These are phyloP conservation scores for Myxozyma udenii DNA, from an alignment of 805 yeast species.

Conservation along the genomic window DNA sequence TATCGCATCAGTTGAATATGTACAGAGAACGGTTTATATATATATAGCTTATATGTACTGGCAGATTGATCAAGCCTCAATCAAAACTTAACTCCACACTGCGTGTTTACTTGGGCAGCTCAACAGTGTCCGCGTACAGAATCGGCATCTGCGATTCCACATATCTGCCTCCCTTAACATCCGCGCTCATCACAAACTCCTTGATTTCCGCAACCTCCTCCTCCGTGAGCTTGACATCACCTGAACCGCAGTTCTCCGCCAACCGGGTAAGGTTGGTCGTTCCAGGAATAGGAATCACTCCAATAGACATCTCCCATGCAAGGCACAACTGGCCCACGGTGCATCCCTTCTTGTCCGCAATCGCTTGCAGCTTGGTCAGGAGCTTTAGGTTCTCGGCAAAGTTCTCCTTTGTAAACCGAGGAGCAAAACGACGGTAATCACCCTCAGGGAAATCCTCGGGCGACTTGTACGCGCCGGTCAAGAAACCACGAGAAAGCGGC, in stretches of 20 bases:
- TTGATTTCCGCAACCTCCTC: conserved; percentile 19
- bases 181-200: conserved; percentile 15
- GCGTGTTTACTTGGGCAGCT: not conserved
- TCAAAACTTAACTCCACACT: not conserved
- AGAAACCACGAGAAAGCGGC: conserved; percentile 75
- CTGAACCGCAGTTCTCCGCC: conserved; percentile 52
- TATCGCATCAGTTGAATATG: no score
- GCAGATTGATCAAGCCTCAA: no score
- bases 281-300: conserved; percentile 75
- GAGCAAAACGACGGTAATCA: conserved; percentile 55
- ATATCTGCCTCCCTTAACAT: conserved; percentile 22
- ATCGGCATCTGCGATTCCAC: not conserved
- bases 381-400: conserved; percentile 51
- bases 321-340: conserved; percentile 67
- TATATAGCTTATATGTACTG: no score
- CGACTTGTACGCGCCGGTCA: conserved; percentile 59
- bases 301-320: conserved; percentile 56
- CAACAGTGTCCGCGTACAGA: conserved; percentile 6
- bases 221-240: conserved; percentile 13
- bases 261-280: conserved; percentile 60
- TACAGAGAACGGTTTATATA: no score
- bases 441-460: conserved; percentile 48
- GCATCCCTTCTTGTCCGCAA: conserved; percentile 47
- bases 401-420: conserved; percentile 59
- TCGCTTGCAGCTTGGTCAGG: conserved; percentile 49